Evolutionary conservation across 2,329 filamentous ascomycete genomes (phyloP).

Genomic region (Aspergillus alliaceus): DNA sequence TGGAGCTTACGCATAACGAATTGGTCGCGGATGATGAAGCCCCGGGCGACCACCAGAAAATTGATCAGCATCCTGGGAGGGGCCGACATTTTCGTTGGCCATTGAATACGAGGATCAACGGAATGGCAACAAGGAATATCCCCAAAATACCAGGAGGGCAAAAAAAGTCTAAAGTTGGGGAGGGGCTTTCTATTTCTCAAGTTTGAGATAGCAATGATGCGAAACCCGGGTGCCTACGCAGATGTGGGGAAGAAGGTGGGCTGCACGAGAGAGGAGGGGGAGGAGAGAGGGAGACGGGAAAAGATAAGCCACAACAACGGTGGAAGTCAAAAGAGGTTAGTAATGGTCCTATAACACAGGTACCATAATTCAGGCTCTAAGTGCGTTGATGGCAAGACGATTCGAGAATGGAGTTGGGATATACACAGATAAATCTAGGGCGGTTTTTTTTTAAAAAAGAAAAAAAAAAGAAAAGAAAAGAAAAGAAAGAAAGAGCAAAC

Average conservation of each 20-base stretch:
- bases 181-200: background rate
- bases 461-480: too few relatives aligned
- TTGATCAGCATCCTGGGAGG: conserved; percentile 19
- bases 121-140: background rate
- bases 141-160: background rate
- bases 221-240: conserved; percentile 19
- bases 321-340: too few relatives aligned
- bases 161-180: background rate
- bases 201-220: background rate
- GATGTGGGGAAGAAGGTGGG: conserved; percentile 20
- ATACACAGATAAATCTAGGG: background rate
- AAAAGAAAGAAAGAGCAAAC: too few relatives aligned
- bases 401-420: too few relatives aligned
- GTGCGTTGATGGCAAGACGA: too few relatives aligned
- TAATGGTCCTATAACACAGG: too few relatives aligned
- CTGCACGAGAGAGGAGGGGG: conserved; percentile 7
- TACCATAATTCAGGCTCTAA: too few relatives aligned
- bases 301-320: conserved; percentile 10
- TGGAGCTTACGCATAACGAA: conserved; percentile 29
- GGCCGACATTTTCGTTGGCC: conserved; percentile 21
- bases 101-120: conserved; percentile 17
- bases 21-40: conserved; percentile 16
- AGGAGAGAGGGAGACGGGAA: background rate
- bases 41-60: conserved; percentile 12
- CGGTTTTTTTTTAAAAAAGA: too few relatives aligned